Evolutionary conservation across 306 rosid species (phyloP), one percentile per base, ranked within the genome.

Genomic region (Fagus sylvatica): DNA sequence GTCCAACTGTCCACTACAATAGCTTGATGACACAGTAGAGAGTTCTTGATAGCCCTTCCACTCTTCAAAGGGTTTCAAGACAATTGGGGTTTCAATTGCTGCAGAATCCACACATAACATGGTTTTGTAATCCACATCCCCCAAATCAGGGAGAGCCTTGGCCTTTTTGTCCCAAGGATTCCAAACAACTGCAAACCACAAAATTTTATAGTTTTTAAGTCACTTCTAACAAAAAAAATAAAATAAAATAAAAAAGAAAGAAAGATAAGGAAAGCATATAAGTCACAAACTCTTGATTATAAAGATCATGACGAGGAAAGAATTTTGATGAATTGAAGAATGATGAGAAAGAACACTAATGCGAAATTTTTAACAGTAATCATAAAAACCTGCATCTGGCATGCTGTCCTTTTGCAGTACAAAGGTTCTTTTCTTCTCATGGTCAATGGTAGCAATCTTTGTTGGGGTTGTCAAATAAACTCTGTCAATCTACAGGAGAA

Each of bases 1-100:
- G 76, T 92, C 97, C 81, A 92, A 74, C 75, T 92, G 97, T 53
- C 97, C 94, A 56, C 95, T 92, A 82, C 95, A 92, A 75, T 92
- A 92, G 87, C 97, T 92, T 40, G 97, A 92, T 36, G 88, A 90
- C 62, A 92, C 95, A 48, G 85, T 77, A 5, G 93, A 90, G 19
- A 92, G 78, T 41, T 92, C 97, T 66, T 92, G 97, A 74, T 73
- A 85, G 16, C 95, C 93, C 78, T 76, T 90, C 97, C 97, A 92
- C 62, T 92, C 97, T 81, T 90, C 91, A 57, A 62, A 76, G 9
- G 94, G 95, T 75, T 90, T 92, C 86, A 92, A 84, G 53, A 79
- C 69, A 42, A 88, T 72, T 51, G 94, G 83, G 40, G 60, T 81
- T 68, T 90, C 97, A 72, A 90, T 85, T 1, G 86, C 86, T 48